phyloP scores from a whole-genome alignment of 176 grass and related monocot species.

The Ampelocalamus luodianensis region DNA sequence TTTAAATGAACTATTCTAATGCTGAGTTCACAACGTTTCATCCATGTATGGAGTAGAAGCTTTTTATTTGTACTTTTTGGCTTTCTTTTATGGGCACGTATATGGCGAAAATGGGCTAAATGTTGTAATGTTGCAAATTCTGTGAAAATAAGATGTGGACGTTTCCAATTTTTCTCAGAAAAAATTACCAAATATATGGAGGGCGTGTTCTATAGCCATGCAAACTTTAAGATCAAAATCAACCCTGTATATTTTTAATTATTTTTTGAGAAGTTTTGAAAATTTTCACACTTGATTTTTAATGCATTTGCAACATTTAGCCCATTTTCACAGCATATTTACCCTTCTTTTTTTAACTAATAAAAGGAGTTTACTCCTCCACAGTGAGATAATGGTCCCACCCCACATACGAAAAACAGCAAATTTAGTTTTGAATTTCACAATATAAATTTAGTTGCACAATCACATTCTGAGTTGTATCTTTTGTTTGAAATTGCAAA shows the following conservation, averaged over 20 bases:
- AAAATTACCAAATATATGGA: too few species aligned
- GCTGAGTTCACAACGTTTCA: not conserved
- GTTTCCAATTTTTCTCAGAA: too few species aligned
- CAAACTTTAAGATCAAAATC: not conserved
- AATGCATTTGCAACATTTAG: not conserved
- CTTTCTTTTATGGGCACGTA: not conserved
- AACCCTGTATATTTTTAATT: not conserved
- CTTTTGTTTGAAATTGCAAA: too few species aligned
- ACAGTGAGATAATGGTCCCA: too few species aligned
- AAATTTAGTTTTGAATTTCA: too few species aligned
- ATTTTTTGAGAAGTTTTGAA: not conserved
- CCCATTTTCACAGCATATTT: not conserved
- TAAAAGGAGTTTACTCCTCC: too few species aligned
- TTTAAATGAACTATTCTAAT: too few species aligned
- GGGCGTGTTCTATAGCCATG: not conserved
- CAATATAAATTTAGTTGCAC: too few species aligned
- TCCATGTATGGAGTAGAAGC: not conserved
- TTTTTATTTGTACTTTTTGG: not conserved
- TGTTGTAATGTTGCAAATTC: not conserved
- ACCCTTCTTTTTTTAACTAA: conserved; percentile 22
- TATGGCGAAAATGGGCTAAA: not conserved
- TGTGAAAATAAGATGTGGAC: not conserved
- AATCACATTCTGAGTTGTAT: too few species aligned
- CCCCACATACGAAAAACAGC: too few species aligned
- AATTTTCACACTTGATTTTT: not conserved